Base-by-base conservation (phyloP, 2,329 filamentous ascomycete genomes). In the Diaporthe helianthi region DNA sequence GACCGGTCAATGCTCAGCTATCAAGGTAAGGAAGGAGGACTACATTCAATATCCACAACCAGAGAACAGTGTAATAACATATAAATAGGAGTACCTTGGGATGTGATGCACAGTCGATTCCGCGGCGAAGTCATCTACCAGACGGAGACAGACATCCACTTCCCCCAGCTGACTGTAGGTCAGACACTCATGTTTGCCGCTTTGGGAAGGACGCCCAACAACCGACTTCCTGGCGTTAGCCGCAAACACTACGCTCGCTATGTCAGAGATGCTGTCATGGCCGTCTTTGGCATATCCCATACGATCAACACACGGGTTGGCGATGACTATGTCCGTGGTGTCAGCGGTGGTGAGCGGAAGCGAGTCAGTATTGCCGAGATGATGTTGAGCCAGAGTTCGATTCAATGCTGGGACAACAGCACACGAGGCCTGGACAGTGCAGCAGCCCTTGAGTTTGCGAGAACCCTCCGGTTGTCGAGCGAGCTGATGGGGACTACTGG, bases 121-220 rank as follows among this genome's bases (percentile, higher is more conserved):
- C 90, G 92, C 36, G 93, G 93, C 73, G 93, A 97, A 80, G 92
- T 92, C 72, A 94, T 96, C 78, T 96, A 96, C 80, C 94, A 92
- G 0, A 92, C 92, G 70, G 93, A 96, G 78, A 90, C 93, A 46
- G 93, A 97, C 77, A 90, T 92, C 4, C 92, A 94, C 79, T 94
- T 94, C 76, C 91, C 92, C 15, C 87, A 90, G 80, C 80, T 95
- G 75, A 90, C 87, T 2, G 92, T 95, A 53, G 92, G 92, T 64
- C 90, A 95, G 75, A 96, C 93, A 1, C 84, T 95, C 58, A 90
- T 88, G 67, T 95, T 95, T 71, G 92, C 92, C 22, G 92, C 92
- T 6, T 84, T 87, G 22, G 91, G 92, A 9, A 86, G 91, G 68
- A 87, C 90, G 58, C 90, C 91, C 3, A 86, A 87, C 47, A 74